phyloP scores from a whole-genome alignment of 2,329 filamentous ascomycete genomes.

The Hypoxylon sp. region DNA sequence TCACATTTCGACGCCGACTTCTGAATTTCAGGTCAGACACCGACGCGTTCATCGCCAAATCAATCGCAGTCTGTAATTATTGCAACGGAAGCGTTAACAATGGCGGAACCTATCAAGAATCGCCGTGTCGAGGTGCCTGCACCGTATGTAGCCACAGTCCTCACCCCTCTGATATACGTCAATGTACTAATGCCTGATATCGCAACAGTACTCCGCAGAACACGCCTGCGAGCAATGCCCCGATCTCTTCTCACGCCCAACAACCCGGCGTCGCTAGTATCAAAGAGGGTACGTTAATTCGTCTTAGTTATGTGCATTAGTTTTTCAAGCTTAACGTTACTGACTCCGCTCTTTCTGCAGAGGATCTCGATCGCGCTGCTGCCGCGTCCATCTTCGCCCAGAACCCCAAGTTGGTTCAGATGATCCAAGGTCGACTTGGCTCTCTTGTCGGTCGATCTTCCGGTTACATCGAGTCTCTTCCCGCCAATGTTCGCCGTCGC shows the following conservation, averaged over 20 bases:
- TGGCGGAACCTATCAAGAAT: conserved; percentile 74
- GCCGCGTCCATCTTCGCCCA: conserved; percentile 94
- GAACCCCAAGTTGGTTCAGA: conserved; percentile 92
- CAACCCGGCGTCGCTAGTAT: conserved; percentile 95
- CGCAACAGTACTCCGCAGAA: conserved; percentile 91
- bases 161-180: conserved; percentile 35
- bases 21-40: conserved; percentile 35
- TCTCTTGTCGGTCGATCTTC: conserved; percentile 94
- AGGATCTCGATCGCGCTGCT: conserved; percentile 87
- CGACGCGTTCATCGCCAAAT: conserved; percentile 36
- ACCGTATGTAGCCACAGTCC: conserved; percentile 67
- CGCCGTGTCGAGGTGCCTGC: conserved; percentile 69
- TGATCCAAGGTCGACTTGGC: conserved; percentile 97
- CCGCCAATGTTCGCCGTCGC: conserved; percentile 87
- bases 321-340: conserved; percentile 30
- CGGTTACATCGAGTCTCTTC: conserved; percentile 97
- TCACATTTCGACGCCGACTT: conserved; percentile 41
- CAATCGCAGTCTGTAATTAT: conserved; percentile 38
- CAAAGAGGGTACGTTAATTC: conserved; percentile 83
- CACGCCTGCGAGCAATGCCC: conserved; percentile 93
- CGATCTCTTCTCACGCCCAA: conserved; percentile 97
- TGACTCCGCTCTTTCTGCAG: conserved; percentile 61
- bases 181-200: conserved; percentile 51
- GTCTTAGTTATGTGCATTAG: conserved; percentile 12
- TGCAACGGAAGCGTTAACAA: conserved; percentile 53